Percentiles rank a stretch among this genome's conserved stretches.
phyloP scores from a whole-genome alignment of 257 asterid genomes.

The Capsicum rhomboideum region DNA sequence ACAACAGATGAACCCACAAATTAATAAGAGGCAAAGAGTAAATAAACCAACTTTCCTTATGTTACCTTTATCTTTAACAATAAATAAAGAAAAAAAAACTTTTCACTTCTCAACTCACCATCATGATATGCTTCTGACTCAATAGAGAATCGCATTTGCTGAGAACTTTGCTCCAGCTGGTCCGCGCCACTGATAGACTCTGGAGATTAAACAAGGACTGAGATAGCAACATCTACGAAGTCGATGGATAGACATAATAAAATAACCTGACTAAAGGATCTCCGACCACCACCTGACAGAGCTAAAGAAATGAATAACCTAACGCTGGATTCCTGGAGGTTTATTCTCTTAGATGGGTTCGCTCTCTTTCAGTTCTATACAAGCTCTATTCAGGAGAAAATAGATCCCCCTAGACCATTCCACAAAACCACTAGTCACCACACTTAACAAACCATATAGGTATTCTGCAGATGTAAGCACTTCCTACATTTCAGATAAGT shows the following conservation, averaged over 20 bases:
- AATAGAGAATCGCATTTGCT: slow-evolving; percentile 38
- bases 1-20: background rate
- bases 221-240: background rate
- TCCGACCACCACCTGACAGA: background rate
- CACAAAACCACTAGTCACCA: background rate
- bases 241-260: background rate
- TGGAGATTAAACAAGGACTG: slow-evolving; percentile 15
- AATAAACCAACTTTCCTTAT: background rate
- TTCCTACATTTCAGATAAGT: background rate
- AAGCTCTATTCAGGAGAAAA: background rate
- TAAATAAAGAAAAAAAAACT: background rate
- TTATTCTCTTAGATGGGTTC: background rate
- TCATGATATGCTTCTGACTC: slow-evolving; percentile 56
- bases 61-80: background rate
- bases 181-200: slow-evolving; percentile 55
- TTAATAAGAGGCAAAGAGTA: background rate
- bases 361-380: background rate
- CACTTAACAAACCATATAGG: background rate
- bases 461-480: background rate
- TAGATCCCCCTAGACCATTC: background rate
- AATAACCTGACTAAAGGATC: background rate
- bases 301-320: background rate
- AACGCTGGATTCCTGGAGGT: background rate
- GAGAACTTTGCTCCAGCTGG: slow-evolving; percentile 50
- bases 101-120: slow-evolving; percentile 38